Evolutionary conservation across 257 asterid genomes (phyloP).

Genomic region (Rubia yunnanensis): DNA sequence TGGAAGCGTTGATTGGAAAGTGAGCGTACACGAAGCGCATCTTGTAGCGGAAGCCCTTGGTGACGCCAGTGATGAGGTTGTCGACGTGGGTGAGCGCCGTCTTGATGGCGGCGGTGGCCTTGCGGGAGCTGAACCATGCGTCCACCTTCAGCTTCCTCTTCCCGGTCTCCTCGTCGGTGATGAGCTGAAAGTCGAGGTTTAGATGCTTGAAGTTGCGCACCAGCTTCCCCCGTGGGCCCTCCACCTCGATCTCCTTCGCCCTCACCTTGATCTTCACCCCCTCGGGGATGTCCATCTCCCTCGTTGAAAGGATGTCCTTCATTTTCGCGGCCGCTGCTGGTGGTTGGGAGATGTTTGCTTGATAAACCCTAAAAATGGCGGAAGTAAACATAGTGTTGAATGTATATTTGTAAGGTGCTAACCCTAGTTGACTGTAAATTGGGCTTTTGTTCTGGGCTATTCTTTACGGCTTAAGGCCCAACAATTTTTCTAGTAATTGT

Average conservation of each 20-base stretch:
- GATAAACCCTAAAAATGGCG: no score
- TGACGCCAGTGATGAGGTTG: constrained; percentile 69
- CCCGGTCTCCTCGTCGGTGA: constrained; percentile 56
- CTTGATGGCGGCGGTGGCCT: constrained; percentile 74
- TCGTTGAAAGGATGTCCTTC: constrained; percentile 69
- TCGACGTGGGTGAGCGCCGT: constrained; percentile 76
- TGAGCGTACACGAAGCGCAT: constrained; percentile 89
- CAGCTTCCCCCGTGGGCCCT: constrained; percentile 77
- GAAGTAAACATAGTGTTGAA: no score
- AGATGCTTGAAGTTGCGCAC: constrained; percentile 59
- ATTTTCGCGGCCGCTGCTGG: constrained; percentile 6
- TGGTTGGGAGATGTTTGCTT: no score
- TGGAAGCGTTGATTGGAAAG: constrained; percentile 75
- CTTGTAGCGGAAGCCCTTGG: constrained; percentile 77
- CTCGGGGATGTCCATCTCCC: constrained; percentile 75
- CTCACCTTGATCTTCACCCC: constrained; percentile 64
- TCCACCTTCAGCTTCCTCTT: constrained; percentile 68
- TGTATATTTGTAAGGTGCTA: no score
- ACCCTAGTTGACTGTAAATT: no score
- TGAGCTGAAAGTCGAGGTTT: constrained; percentile 73
- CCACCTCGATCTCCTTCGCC: constrained; percentile 68
- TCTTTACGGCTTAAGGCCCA: no score
- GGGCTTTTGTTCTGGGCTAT: no score
- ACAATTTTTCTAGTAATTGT: no score
- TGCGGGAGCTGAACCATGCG: constrained; percentile 81